Percentiles rank a stretch among this genome's conserved stretches.
Evolutionary conservation across 2,329 filamentous ascomycete species (phyloP).

Genomic region (Apiospora kogelbergensis): DNA sequence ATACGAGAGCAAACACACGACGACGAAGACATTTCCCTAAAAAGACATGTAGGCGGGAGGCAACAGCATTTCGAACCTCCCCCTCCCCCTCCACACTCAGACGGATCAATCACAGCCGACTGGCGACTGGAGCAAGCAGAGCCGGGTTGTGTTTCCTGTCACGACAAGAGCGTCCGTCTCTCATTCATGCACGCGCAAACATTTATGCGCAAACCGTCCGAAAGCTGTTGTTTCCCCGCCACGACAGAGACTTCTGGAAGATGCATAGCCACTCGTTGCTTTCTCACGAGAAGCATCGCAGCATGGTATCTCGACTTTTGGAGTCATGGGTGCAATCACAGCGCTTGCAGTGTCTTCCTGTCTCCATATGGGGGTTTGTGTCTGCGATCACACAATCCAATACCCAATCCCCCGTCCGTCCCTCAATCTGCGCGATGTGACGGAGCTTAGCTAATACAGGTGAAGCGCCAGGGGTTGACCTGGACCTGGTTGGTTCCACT

Average conservation of each 20-base stretch:
- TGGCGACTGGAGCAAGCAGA: neutral
- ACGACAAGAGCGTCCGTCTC: neutral
- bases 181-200: neutral
- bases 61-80: neutral
- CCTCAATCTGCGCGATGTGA: neutral
- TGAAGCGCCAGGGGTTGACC: neutral
- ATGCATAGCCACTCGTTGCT: neutral
- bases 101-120: neutral
- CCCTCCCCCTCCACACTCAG: too few species aligned
- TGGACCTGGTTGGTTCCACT: neutral
- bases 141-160: conserved; percentile 1
- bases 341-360: neutral
- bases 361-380: neutral
- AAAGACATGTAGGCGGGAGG: neutral
- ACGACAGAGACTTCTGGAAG: neutral
- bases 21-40: neutral
- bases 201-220: neutral
- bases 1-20: neutral
- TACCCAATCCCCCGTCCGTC: neutral
- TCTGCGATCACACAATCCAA: neutral
- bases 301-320: neutral
- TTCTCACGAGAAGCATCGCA: neutral
- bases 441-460: neutral
- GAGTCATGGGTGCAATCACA: neutral
- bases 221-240: neutral